A percentile compares a stretch with the other conserved stretches of the same genome.
phyloP scores from a whole-genome alignment of 1,284 basidiomycete species.

The Ganoderma multipileum region DNA sequence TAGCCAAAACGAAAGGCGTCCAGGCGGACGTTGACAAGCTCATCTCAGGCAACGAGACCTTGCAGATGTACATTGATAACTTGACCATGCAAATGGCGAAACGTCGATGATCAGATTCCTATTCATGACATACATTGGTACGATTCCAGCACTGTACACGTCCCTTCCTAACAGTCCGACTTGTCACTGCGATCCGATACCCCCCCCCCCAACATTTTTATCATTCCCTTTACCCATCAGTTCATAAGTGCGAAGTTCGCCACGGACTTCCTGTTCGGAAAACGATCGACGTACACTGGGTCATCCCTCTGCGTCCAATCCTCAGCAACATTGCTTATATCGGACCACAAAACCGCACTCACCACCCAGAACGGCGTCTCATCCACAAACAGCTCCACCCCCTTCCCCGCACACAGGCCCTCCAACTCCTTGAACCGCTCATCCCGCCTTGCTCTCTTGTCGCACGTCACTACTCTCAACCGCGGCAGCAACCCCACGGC shows the following conservation, averaged over 20 bases:
- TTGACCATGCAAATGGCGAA: conserved; percentile 85
- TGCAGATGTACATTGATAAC: conserved; percentile 91
- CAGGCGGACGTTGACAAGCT: conserved; percentile 82
- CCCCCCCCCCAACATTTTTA: neutral
- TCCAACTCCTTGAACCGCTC: conserved; percentile 16
- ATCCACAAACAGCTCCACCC: conserved; percentile 40
- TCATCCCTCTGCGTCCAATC: conserved; percentile 46
- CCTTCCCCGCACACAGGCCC: conserved; percentile 40
- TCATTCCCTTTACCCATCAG: conserved; percentile 15
- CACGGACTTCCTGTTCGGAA: conserved; percentile 49
- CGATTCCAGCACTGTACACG: neutral
- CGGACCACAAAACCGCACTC: conserved; percentile 6
- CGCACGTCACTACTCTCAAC: conserved; percentile 48
- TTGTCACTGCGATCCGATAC: neutral
- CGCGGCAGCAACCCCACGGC: conserved; percentile 44
- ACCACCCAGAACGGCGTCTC: conserved; percentile 47
- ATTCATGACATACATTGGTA: neutral
- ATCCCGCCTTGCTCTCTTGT: conserved; percentile 25
- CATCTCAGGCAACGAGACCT: conserved; percentile 76
- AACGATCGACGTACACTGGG: conserved; percentile 43
- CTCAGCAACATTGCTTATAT: neutral
- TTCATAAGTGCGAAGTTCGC: conserved; percentile 52
- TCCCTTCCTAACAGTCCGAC: neutral
- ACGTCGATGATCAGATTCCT: conserved; percentile 54
- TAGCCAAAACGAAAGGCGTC: conserved; percentile 69